These are phyloP conservation scores for Colletotrichum caudatum DNA, from an alignment of 2,329 filamentous ascomycete species.

Conservation along the genomic window DNA sequence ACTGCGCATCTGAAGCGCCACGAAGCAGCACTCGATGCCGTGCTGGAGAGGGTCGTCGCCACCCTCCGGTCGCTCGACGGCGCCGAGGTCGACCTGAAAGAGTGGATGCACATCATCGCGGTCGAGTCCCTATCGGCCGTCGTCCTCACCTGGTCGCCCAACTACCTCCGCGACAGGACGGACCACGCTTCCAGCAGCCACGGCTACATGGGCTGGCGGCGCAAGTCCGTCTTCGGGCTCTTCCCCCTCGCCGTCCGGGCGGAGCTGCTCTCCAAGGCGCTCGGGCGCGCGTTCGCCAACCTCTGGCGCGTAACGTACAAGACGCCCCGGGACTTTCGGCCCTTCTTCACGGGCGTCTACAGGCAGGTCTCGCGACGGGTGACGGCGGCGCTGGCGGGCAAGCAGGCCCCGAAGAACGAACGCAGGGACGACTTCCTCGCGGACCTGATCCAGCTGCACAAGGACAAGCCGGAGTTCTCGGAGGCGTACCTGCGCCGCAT, in stretches of 20 bases:
- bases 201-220: constrained; percentile 63
- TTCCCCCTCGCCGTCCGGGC: constrained; percentile 59
- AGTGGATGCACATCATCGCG: constrained; percentile 69
- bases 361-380: constrained; percentile 51
- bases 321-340: constrained; percentile 57
- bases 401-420: constrained; percentile 46
- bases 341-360: constrained; percentile 60
- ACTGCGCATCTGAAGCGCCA: constrained; percentile 57
- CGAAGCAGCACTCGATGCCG: constrained; percentile 56
- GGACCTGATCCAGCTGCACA: constrained; percentile 61
- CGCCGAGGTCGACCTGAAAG: constrained; percentile 59
- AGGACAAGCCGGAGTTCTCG: constrained; percentile 59
- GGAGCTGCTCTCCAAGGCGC: constrained; percentile 52
- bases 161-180: constrained; percentile 56
- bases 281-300: constrained; percentile 56
- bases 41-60: constrained; percentile 52
- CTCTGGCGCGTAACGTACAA: constrained; percentile 60
- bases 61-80: constrained; percentile 54
- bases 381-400: constrained; percentile 45
- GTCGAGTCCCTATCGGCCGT: constrained; percentile 64
- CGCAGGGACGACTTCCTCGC: constrained; percentile 56
- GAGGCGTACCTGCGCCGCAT: constrained; percentile 63
- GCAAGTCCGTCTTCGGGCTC: constrained; percentile 65
- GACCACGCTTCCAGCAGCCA: constrained; percentile 62
- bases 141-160: constrained; percentile 65